Percentiles rank a stretch among this genome's conserved stretches.
phyloP scores from a whole-genome alignment of 148 eudicot species.

The Cornus kousa region DNA sequence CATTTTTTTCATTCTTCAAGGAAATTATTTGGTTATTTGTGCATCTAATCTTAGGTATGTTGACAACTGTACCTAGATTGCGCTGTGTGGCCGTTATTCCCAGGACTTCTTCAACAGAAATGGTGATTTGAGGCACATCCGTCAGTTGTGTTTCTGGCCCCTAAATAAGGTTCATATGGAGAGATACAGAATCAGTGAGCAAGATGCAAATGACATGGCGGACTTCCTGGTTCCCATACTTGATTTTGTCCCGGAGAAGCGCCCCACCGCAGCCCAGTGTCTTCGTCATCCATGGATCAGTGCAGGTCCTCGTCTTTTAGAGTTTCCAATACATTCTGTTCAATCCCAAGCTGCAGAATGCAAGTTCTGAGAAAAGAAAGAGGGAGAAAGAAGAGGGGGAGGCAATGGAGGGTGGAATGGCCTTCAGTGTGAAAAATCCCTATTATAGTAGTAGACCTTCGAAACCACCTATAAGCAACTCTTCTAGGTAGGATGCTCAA shows the following conservation, averaged over 20 bases:
- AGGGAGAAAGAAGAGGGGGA: slow-evolving; percentile 58
- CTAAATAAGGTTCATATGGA: slow-evolving; percentile 70
- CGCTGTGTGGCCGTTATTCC: slow-evolving; percentile 73
- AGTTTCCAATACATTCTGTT: slow-evolving; percentile 27
- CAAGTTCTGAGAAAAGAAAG: slow-evolving; percentile 22
- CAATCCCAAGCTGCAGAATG: slow-evolving; percentile 23
- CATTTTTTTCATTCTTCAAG: no score
- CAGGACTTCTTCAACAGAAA: slow-evolving; percentile 76
- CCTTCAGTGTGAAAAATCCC: slow-evolving; percentile 38
- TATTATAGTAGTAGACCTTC: slow-evolving; percentile 9
- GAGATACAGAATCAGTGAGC: slow-evolving; percentile 71
- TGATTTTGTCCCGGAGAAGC: slow-evolving; percentile 83
- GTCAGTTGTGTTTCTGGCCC: slow-evolving; percentile 79
- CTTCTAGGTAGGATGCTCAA: not conserved
- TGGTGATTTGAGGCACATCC: slow-evolving; percentile 81
- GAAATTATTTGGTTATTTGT: not conserved
- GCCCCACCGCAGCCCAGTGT: slow-evolving; percentile 84
- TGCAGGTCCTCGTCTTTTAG: slow-evolving; percentile 42
- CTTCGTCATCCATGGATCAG: slow-evolving; percentile 81
- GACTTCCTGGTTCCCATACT: slow-evolving; percentile 79
- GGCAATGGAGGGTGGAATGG: slow-evolving; percentile 65
- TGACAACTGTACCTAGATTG: slow-evolving; percentile 47
- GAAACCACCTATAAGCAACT: slow-evolving; percentile 17
- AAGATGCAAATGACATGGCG: slow-evolving; percentile 70
- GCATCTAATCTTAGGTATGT: slow-evolving; percentile 7